Conservation (phyloP, 2,329 filamentous ascomycete species). For the Endothia cerciana region DNA sequence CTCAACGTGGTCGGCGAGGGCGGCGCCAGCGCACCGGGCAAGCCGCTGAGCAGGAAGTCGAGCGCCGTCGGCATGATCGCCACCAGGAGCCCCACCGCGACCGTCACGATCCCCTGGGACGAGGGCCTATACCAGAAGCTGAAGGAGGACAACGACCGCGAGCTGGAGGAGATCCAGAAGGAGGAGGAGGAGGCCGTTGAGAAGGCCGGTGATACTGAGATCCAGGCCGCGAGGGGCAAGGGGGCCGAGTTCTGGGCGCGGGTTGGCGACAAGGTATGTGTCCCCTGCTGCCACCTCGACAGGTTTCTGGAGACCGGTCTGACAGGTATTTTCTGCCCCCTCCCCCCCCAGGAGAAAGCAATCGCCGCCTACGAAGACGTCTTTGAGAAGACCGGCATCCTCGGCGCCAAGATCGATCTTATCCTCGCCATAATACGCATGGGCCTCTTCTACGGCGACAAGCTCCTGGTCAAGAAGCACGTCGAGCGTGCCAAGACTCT, state of each 20-base stretch:
- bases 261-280: conserved; percentile 87
- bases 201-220: conserved; percentile 94
- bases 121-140: conserved; percentile 81
- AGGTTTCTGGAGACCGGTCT: too few relatives aligned
- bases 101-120: conserved; percentile 83
- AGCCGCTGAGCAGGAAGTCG: conserved; percentile 68
- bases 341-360: conserved; percentile 75
- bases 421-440: conserved; percentile 96
- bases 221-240: conserved; percentile 90
- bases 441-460: conserved; percentile 94
- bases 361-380: conserved; percentile 90
- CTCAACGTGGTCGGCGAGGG: conserved; percentile 76
- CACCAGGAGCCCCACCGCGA: conserved; percentile 66
- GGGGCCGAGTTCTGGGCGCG: conserved; percentile 94
- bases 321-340: conserved; percentile 20
- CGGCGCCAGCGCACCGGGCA: conserved; percentile 53
- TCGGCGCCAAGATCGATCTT: conserved; percentile 96
- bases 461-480: conserved; percentile 88
- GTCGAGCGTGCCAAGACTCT: conserved; percentile 87
- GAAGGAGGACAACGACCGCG: conserved; percentile 76
- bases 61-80: conserved; percentile 77
- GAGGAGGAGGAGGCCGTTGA: conserved; percentile 93
- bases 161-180: conserved; percentile 77
- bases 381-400: conserved; percentile 94
- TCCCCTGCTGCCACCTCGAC: background rate